Conservation (phyloP, 176 grass and related monocot genomes). For the Olyra latifolia region DNA sequence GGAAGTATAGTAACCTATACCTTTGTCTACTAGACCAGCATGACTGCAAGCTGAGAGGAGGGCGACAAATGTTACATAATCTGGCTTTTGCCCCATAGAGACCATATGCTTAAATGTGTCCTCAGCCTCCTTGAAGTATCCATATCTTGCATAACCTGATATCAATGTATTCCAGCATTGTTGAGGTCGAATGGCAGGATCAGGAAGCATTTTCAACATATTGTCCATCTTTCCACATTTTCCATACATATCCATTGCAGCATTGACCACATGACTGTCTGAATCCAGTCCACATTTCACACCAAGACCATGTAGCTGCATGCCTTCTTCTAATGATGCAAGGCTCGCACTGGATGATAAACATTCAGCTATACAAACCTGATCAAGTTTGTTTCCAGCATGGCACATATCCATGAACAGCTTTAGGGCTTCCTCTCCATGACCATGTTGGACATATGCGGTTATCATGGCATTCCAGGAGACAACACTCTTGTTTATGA, state of each 20-base stretch:
- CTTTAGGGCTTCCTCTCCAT: conserved; percentile 76
- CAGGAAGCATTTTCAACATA: conserved; percentile 66
- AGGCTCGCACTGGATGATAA: conserved; percentile 68
- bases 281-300: conserved; percentile 64
- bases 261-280: conserved; percentile 69
- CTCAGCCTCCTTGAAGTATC: conserved; percentile 71
- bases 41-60: conserved; percentile 86
- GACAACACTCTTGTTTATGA: conserved; percentile 52
- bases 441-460: conserved; percentile 63
- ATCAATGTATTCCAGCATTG: conserved; percentile 90
- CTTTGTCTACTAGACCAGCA: conserved; percentile 71
- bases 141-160: conserved; percentile 77
- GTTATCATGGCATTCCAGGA: conserved; percentile 86
- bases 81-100: conserved; percentile 50
- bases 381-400: conserved; percentile 63
- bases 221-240: conserved; percentile 88
- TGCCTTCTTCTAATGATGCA: conserved; percentile 88
- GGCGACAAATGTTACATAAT: conserved; percentile 79
- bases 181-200: conserved; percentile 45
- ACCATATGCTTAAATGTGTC: conserved; percentile 75
- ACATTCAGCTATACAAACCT: conserved; percentile 70
- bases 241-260: conserved; percentile 87
- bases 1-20: conserved; percentile 62
- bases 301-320: conserved; percentile 75
- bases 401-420: conserved; percentile 58